These are phyloP conservation scores for Pinus tabuliformis DNA, from an alignment of 75 land plant species.

Conservation along the genomic window DNA sequence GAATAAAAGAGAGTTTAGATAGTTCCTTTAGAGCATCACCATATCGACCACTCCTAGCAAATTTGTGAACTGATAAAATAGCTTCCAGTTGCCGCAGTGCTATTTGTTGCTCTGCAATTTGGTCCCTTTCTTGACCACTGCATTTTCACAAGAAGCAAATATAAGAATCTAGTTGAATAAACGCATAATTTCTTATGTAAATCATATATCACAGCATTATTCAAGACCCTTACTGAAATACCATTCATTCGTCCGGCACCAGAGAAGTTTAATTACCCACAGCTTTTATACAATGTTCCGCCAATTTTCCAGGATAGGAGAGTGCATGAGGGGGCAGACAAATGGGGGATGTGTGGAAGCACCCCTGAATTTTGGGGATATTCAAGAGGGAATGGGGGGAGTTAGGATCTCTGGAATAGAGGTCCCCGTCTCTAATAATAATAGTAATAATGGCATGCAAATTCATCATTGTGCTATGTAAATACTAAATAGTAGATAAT, in stretches of 20 bases:
- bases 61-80: constrained; percentile 55
- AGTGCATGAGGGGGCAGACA: no score
- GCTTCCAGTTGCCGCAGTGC: constrained; percentile 84
- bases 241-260: not conserved
- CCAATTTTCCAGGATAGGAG: no score
- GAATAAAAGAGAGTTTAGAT: constrained; percentile 73
- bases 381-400: no score
- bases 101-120: constrained; percentile 60
- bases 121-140: constrained; percentile 72
- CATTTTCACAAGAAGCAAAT: constrained; percentile 9
- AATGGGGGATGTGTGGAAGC: no score
- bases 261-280: no score
- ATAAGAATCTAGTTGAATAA: not conserved
- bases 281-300: no score
- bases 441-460: no score
- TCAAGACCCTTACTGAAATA: not conserved
- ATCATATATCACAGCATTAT: not conserved
- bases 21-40: constrained; percentile 74
- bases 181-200: not conserved
- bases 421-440: no score
- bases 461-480: no score
- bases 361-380: no score
- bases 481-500: no score
- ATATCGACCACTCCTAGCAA: constrained; percentile 55
- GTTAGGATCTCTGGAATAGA: no score